Conservation (phyloP, 1,284 basidiomycete species). For the Cutaneotrichosporon spelunceum region DNA sequence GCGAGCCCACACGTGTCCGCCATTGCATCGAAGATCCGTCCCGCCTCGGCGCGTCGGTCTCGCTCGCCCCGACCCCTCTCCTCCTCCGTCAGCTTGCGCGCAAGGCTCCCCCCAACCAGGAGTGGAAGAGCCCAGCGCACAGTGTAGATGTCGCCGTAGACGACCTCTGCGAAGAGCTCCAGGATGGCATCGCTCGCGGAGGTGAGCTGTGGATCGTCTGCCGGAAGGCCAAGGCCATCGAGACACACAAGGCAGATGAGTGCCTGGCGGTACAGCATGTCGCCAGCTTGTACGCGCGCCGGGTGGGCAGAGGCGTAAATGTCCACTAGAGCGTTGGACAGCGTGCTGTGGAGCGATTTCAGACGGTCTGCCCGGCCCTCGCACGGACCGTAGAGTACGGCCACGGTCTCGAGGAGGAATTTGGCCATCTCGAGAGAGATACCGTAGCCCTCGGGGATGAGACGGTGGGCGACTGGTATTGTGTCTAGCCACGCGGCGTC, state of each 20-base stretch:
- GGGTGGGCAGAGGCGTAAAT: slow-evolving; percentile 18
- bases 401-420: slow-evolving; percentile 7
- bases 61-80: neutral
- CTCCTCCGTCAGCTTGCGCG: slow-evolving; percentile 4
- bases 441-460: slow-evolving; percentile 17
- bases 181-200: slow-evolving; percentile 16
- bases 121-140: slow-evolving; percentile 20
- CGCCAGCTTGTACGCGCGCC: slow-evolving; percentile 17
- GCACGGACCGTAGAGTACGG: slow-evolving; percentile 3
- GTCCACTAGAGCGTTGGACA: slow-evolving; percentile 10
- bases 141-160: slow-evolving; percentile 6
- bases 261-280: slow-evolving; percentile 14
- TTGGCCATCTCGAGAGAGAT: slow-evolving; percentile 15
- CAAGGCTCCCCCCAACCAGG: slow-evolving; percentile 9
- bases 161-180: slow-evolving; percentile 18
- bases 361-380: neutral
- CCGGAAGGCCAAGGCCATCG: slow-evolving; percentile 12
- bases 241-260: slow-evolving; percentile 15
- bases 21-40: slow-evolving; percentile 18
- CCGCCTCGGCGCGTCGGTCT: slow-evolving; percentile 7
- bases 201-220: slow-evolving; percentile 9
- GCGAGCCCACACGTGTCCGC: slow-evolving; percentile 17
- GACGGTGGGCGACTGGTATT: slow-evolving; percentile 3
- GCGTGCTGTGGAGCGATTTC: slow-evolving; percentile 11
- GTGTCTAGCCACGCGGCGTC: slow-evolving; percentile 14